Evolutionary conservation across 1,284 basidiomycete species (phyloP).

Genomic region (Ceratobasidium sp.): DNA sequence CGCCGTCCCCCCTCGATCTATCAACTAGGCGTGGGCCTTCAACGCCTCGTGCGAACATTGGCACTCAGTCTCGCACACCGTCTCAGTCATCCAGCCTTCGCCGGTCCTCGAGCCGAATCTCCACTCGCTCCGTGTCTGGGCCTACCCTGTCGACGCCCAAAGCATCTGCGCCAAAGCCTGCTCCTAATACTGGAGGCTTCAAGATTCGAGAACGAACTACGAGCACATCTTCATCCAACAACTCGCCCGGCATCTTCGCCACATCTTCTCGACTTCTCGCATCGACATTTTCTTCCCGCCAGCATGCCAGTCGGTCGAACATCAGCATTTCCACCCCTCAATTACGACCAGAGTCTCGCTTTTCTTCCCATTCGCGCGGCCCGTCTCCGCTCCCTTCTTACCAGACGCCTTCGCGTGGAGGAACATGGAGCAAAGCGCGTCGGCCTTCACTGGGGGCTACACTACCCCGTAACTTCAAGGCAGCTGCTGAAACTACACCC

Average conservation of each 20-base stretch:
- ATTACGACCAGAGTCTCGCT: conserved; percentile 28
- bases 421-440: conserved; percentile 26
- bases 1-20: conserved; percentile 29
- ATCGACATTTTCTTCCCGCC: conserved; percentile 79
- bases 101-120: conserved; percentile 42
- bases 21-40: conserved; percentile 31
- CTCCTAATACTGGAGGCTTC: conserved; percentile 4
- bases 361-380: conserved; percentile 40
- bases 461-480: conserved; percentile 29
- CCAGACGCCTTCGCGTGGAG: conserved; percentile 5
- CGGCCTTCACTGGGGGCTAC: conserved; percentile 24
- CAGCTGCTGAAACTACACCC: background rate
- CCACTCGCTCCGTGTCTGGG: conserved; percentile 41
- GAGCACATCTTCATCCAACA: conserved; percentile 43
- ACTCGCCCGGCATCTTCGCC: conserved; percentile 21
- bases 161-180: background rate
- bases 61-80: background rate
- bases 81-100: conserved; percentile 12
- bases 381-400: conserved; percentile 55
- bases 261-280: conserved; percentile 54
- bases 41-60: conserved; percentile 17
- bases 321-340: conserved; percentile 47
- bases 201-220: conserved; percentile 33
- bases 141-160: conserved; percentile 40
- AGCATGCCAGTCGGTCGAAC: conserved; percentile 71